phyloP scores from a whole-genome alignment of 1,284 basidiomycete genomes.

The Schizopora paradoxa region DNA sequence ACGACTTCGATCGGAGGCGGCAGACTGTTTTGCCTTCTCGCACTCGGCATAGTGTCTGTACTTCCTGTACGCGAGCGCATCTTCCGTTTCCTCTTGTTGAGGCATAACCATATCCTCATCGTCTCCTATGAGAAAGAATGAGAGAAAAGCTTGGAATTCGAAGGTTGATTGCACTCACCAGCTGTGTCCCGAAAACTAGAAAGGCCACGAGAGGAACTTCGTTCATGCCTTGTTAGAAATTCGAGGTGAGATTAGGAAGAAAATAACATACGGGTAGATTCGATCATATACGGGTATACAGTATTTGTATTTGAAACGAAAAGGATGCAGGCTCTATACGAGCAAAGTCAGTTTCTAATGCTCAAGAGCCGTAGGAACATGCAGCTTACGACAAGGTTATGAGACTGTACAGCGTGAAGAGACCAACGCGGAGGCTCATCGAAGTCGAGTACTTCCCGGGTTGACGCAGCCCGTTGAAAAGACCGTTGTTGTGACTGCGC shows the following conservation, averaged over 20 bases:
- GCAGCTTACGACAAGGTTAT: conserved; percentile 37
- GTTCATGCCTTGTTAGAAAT: too few relatives aligned
- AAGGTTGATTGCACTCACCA: conserved; percentile 26
- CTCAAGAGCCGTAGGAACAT: not conserved
- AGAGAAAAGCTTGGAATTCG: not conserved
- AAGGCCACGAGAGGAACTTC: conserved; percentile 42
- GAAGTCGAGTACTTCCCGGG: conserved; percentile 8
- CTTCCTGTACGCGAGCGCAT: too few relatives aligned
- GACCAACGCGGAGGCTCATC: conserved; percentile 30
- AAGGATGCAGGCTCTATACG: conserved; percentile 36
- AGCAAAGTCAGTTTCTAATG: conserved; percentile 20
- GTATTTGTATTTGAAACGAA: conserved; percentile 32
- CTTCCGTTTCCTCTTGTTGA: not conserved
- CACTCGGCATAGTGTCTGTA: not conserved
- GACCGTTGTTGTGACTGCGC: conserved; percentile 10
- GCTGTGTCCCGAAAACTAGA: conserved; percentile 43
- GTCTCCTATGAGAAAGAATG: conserved; percentile 30
- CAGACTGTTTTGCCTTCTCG: conserved; percentile 1
- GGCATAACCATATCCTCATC: conserved; percentile 29
- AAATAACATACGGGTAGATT: conserved; percentile 41
- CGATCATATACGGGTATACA: conserved; percentile 42
- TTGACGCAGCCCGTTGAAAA: conserved; percentile 21
- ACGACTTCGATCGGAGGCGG: conserved; percentile 14
- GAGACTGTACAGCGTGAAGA: conserved; percentile 41
- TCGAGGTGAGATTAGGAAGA: conserved; percentile 5